Percentiles rank a stretch among this genome's conserved stretches.
phyloP scores from a whole-genome alignment of 202 grass and related monocot genomes.

The Tripidium arundinaceum region DNA sequence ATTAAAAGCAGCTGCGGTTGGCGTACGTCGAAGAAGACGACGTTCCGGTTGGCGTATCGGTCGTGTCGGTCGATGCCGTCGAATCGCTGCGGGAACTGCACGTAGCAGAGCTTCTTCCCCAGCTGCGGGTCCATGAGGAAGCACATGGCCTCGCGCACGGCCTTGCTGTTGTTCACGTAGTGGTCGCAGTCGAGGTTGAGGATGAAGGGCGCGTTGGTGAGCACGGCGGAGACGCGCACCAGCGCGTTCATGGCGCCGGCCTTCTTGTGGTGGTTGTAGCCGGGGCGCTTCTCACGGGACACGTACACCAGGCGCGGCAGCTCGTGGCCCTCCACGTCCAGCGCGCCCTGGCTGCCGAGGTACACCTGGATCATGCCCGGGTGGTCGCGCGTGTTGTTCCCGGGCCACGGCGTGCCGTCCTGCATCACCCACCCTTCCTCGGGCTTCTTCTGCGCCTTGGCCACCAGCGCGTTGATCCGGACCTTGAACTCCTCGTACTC shows the following conservation, averaged over 20 bases:
- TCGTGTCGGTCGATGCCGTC: conserved; percentile 86
- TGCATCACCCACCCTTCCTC: conserved; percentile 95
- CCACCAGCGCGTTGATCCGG: conserved; percentile 86
- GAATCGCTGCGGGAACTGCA: conserved; percentile 94
- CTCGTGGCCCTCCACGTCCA: conserved; percentile 89
- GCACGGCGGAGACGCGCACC: conserved; percentile 94
- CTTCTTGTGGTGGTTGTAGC: conserved; percentile 99
- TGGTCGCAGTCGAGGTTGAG: conserved; percentile 98
- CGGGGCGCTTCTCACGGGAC: conserved; percentile 95
- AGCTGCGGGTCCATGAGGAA: conserved; percentile 95
- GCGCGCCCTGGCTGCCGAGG: conserved; percentile 89
- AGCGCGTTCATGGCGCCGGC: conserved; percentile 99
- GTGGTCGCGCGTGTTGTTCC: conserved; percentile 98
- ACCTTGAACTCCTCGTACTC: conserved; percentile 99
- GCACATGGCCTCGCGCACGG: conserved; percentile 90
- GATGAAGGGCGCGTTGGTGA: conserved; percentile 98
- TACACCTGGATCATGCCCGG: conserved; percentile 99
- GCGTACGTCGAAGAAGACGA: conserved; percentile 96
- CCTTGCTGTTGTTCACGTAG: conserved; percentile 99
- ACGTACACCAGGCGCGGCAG: conserved; percentile 92
- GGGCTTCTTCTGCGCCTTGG: conserved; percentile 80
- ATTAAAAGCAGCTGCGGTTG: too few species aligned
- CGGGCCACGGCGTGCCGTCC: conserved; percentile 96
- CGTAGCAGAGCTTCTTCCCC: conserved; percentile 79
- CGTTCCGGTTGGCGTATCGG: conserved; percentile 90